phyloP scores from a whole-genome alignment of 2,329 filamentous ascomycete species.

The Microsporum audouinii region DNA sequence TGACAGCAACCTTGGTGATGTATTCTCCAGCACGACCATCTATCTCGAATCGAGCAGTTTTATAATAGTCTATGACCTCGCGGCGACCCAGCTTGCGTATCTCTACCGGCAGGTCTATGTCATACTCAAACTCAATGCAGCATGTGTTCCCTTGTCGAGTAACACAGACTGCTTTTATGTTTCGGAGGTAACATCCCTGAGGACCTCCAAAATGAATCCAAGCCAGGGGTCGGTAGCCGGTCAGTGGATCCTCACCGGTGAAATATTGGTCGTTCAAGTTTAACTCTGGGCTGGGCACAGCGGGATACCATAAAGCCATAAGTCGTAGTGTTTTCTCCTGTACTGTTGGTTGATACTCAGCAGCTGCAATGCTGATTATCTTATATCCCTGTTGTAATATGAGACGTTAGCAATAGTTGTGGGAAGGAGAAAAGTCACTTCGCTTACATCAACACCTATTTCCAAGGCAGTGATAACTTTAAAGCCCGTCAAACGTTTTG shows the following conservation, averaged over 20 bases:
- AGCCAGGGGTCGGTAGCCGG: background rate
- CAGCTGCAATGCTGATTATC: background rate
- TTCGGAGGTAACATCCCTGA: background rate
- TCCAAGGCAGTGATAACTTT: background rate
- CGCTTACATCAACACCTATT: background rate
- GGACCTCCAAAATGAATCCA: constrained; percentile 2
- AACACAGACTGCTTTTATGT: background rate
- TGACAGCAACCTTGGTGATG: background rate
- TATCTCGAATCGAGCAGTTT: background rate
- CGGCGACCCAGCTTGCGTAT: background rate
- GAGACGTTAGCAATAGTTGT: background rate
- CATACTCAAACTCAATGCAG: background rate
- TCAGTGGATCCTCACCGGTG: background rate
- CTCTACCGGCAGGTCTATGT: background rate
- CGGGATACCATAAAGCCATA: background rate
- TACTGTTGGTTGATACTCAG: background rate
- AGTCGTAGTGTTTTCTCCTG: background rate
- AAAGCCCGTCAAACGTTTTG: background rate
- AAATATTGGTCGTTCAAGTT: background rate
- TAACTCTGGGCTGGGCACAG: background rate
- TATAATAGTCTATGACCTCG: background rate
- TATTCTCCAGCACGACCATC: background rate
- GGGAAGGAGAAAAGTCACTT: background rate
- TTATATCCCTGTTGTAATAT: background rate
- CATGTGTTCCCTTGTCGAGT: background rate